Conservation (phyloP, 179 eudicot genomes). For the Kewa caespitosa region DNA sequence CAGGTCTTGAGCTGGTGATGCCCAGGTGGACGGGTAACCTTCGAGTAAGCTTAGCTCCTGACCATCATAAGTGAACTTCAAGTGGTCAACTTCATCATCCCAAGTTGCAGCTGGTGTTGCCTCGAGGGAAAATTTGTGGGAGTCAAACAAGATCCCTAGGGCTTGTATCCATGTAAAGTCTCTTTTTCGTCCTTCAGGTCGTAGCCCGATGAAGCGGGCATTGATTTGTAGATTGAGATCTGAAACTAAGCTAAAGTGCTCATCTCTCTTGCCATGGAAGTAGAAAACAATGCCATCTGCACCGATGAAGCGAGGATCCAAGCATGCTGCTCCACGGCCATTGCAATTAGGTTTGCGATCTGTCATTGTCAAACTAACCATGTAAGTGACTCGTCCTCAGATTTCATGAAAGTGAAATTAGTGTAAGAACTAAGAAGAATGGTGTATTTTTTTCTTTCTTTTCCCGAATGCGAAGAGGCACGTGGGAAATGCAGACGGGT, state of each 20-base stretch:
- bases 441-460: too few relatives aligned
- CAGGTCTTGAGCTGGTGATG: constrained; percentile 19
- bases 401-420: too few relatives aligned
- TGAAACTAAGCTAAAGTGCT: constrained; percentile 63
- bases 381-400: constrained; percentile 18
- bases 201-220: constrained; percentile 62
- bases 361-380: constrained; percentile 18
- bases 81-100: constrained; percentile 41
- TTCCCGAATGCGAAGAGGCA: too few relatives aligned
- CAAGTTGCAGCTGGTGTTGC: constrained; percentile 49
- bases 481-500: too few relatives aligned
- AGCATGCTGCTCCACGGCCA: constrained; percentile 63
- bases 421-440: too few relatives aligned
- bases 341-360: constrained; percentile 58
- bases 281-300: constrained; percentile 72
- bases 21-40: constrained; percentile 34
- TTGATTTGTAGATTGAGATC: constrained; percentile 62
- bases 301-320: constrained; percentile 76
- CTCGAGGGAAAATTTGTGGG: constrained; percentile 49
- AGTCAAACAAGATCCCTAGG: constrained; percentile 45
- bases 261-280: constrained; percentile 68
- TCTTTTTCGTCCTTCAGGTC: constrained; percentile 50
- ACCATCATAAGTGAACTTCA: constrained; percentile 38
- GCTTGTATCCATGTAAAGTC: constrained; percentile 82
- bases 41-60: constrained; percentile 24